Conservation (phyloP, 2,329 filamentous ascomycete species). For the Plectosphaerella plurivora region DNA sequence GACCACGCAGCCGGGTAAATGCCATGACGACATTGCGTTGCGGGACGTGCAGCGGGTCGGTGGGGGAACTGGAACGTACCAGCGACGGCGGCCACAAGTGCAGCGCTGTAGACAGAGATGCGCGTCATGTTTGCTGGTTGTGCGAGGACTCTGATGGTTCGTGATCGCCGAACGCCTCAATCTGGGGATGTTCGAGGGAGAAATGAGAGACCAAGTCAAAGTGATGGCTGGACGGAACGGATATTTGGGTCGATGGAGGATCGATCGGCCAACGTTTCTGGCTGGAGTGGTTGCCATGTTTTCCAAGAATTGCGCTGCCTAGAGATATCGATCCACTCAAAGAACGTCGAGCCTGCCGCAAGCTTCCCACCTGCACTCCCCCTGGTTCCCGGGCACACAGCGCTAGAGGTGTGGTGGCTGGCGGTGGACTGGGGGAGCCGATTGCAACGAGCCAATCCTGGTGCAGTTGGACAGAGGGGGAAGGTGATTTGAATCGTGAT, state of each 20-base stretch:
- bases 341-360: no score
- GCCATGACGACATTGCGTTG: constrained; percentile 8
- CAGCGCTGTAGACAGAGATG: constrained; percentile 35
- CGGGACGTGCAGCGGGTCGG: no score
- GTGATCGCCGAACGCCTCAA: background rate
- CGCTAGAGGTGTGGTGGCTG: no score
- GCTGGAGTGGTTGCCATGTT: background rate
- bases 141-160: background rate
- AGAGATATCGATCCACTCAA: background rate
- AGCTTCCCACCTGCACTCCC: no score
- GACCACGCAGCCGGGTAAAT: background rate
- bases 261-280: background rate
- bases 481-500: no score
- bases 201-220: background rate
- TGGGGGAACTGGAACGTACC: constrained; percentile 27
- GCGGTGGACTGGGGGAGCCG: no score
- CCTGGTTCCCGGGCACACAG: no score
- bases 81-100: constrained; percentile 35
- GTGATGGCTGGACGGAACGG: background rate
- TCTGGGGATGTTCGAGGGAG: background rate
- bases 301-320: background rate
- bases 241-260: background rate
- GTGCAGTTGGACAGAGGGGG: no score
- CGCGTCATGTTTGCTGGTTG: constrained; percentile 33
- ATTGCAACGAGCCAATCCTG: no score